phyloP scores from a whole-genome alignment of 768 basidiomycete genomes.

The Lenzites betulinus region DNA sequence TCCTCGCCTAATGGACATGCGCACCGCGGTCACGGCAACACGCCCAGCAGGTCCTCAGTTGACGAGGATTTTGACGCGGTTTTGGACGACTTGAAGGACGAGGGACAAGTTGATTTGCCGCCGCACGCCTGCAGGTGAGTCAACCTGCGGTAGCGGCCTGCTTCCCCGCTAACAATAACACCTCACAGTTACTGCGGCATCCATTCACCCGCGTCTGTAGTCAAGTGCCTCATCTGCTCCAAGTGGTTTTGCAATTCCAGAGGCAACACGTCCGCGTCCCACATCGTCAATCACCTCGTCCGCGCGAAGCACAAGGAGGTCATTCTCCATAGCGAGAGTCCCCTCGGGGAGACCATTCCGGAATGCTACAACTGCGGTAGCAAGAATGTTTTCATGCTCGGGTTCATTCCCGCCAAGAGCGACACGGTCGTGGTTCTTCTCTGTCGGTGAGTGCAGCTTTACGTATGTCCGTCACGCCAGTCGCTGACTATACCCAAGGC shows the following conservation, averaged over 20 bases:
- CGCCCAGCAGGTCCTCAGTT: constrained; percentile 17
- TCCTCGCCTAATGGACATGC: constrained; percentile 41
- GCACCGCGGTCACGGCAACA: constrained; percentile 33
- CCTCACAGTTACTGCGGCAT: constrained; percentile 90
- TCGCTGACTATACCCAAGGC: constrained; percentile 49
- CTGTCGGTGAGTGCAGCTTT: constrained; percentile 72
- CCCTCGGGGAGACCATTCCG: constrained; percentile 95
- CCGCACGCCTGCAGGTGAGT: constrained; percentile 94
- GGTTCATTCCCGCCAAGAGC: constrained; percentile 98
- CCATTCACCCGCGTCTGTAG: constrained; percentile 95
- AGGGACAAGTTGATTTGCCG: constrained; percentile 74
- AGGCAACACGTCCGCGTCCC: constrained; percentile 96
- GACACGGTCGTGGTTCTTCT: constrained; percentile 98
- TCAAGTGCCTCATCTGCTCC: constrained; percentile 88
- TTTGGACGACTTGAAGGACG: constrained; percentile 87
- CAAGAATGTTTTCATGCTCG: constrained; percentile 99
- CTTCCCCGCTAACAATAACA: background rate
- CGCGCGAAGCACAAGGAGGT: constrained; percentile 99
- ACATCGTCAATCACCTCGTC: constrained; percentile 98
- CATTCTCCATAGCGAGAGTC: constrained; percentile 91
- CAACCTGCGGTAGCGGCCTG: constrained; percentile 11
- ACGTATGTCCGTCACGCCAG: constrained; percentile 4
- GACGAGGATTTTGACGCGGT: constrained; percentile 92
- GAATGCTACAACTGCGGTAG: constrained; percentile 99
- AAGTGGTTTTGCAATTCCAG: constrained; percentile 99